Percentiles rank a stretch among this genome's conserved stretches.
phyloP scores from a whole-genome alignment of 306 rosid genomes.

The Medicago lupulina region DNA sequence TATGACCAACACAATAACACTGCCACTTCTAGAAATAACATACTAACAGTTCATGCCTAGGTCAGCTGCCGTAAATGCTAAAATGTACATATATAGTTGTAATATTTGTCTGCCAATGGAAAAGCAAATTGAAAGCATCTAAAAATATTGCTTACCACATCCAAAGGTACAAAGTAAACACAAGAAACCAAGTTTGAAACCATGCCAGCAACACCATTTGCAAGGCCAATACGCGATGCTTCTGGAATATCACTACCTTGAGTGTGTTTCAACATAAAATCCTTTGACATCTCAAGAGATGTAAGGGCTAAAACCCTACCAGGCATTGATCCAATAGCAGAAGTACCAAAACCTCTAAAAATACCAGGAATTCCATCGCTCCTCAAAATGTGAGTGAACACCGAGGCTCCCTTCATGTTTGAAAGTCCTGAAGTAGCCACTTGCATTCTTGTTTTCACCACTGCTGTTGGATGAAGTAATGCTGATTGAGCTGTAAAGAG shows the following conservation, averaged over 20 bases:
- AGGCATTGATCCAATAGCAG: constrained; percentile 84
- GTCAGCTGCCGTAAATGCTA: background rate
- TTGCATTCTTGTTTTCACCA: constrained; percentile 90
- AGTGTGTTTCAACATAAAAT: constrained; percentile 64
- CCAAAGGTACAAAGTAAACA: constrained; percentile 81
- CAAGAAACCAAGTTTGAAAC: constrained; percentile 74
- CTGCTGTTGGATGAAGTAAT: constrained; percentile 76
- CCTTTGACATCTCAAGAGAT: constrained; percentile 81
- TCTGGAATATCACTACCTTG: constrained; percentile 55
- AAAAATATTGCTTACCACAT: constrained; percentile 63
- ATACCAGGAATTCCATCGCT: constrained; percentile 74
- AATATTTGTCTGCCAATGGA: background rate
- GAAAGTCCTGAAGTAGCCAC: constrained; percentile 63
- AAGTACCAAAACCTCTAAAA: constrained; percentile 84
- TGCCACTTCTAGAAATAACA: constrained; percentile 1
- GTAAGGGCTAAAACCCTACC: constrained; percentile 81
- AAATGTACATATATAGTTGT: background rate
- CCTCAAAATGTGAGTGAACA: constrained; percentile 62
- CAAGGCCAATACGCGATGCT: constrained; percentile 72
- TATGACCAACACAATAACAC: background rate
- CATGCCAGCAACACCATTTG: constrained; percentile 84
- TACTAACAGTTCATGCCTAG: background rate
- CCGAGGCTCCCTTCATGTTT: constrained; percentile 57
- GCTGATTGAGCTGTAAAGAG: constrained; percentile 80
- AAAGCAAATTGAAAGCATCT: background rate